These are phyloP conservation scores for Pinus albicaulis DNA, from an alignment of 75 land plant species.

Conservation along the genomic window DNA sequence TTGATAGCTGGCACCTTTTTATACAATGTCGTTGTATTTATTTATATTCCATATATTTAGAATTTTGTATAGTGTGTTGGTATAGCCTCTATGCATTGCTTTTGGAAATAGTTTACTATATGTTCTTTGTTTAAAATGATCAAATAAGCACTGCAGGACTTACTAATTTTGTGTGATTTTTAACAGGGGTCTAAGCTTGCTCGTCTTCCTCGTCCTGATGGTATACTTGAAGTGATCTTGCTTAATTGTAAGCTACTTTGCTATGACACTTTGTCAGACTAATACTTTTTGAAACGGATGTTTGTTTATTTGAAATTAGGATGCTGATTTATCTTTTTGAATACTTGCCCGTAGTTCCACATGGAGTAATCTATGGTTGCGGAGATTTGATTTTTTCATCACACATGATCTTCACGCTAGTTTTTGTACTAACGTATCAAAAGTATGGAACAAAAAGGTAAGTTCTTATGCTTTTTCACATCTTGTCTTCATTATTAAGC, in stretches of 20 bases:
- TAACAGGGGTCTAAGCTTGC: constrained; percentile 84
- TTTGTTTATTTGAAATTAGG: constrained; percentile 2
- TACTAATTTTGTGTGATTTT: background rate
- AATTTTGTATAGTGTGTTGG: too few relatives aligned
- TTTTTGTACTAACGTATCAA: constrained; percentile 78
- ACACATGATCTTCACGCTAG: constrained; percentile 96
- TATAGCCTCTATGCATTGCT: too few relatives aligned
- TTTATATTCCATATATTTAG: background rate
- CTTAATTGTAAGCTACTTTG: constrained; percentile 59
- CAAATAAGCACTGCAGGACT: background rate
- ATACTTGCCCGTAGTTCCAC: constrained; percentile 64
- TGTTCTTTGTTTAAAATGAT: background rate
- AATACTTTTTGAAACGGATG: background rate
- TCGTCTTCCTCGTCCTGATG: constrained; percentile 74
- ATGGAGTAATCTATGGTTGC: constrained; percentile 94
- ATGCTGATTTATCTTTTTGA: background rate
- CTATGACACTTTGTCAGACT: background rate
- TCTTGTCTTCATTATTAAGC: background rate
- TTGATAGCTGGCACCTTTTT: background rate
- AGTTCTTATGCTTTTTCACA: background rate
- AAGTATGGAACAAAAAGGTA: constrained; percentile 87
- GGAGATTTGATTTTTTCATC: constrained; percentile 99
- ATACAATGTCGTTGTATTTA: background rate
- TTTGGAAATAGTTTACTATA: too few relatives aligned
- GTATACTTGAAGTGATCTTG: constrained; percentile 62